These are phyloP conservation scores for Boletus tomentosulus DNA, from an alignment of 768 basidiomycete genomes.

Conservation along the genomic window DNA sequence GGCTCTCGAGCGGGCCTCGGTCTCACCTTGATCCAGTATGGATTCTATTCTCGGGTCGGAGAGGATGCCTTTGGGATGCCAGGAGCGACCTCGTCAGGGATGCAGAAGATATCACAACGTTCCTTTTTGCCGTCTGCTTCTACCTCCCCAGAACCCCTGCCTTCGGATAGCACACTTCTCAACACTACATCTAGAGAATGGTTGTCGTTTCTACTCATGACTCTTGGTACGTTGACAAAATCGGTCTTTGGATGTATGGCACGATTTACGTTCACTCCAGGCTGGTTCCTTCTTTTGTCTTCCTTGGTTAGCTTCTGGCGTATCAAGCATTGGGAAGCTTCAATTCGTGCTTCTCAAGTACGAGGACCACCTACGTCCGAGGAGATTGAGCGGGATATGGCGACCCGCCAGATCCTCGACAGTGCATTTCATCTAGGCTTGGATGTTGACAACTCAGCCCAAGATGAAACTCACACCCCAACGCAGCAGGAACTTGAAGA, in stretches of 20 bases:
- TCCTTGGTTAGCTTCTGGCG: slow-evolving; percentile 81
- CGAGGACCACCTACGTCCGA: slow-evolving; percentile 30
- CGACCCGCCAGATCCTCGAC: slow-evolving; percentile 49
- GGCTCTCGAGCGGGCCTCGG: slow-evolving; percentile 96
- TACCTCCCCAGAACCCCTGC: slow-evolving; percentile 21
- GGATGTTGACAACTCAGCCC: slow-evolving; percentile 15
- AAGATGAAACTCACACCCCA: slow-evolving; percentile 17
- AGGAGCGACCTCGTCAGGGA: slow-evolving; percentile 15
- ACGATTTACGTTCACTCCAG: slow-evolving; percentile 31
- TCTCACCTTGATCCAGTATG: slow-evolving; percentile 90
- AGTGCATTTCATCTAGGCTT: slow-evolving; percentile 44
- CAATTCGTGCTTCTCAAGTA: slow-evolving; percentile 47
- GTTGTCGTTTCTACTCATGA: slow-evolving; percentile 91
- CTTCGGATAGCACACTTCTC: slow-evolving; percentile 17
- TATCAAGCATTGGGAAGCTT: slow-evolving; percentile 79
- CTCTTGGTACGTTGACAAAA: slow-evolving; percentile 38
- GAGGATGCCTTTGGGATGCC: slow-evolving; percentile 27
- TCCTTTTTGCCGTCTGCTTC: slow-evolving; percentile 22
- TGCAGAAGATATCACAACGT: slow-evolving; percentile 13
- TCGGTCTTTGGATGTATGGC: neutral
- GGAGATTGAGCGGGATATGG: slow-evolving; percentile 48
- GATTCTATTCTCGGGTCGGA: slow-evolving; percentile 61
- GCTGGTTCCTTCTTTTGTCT: slow-evolving; percentile 89
- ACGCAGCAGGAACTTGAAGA: slow-evolving; percentile 37
- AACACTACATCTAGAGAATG: slow-evolving; percentile 68